Evolutionary conservation across 2,329 filamentous ascomycete species (phyloP).

Genomic region (Penicillium sp.): DNA sequence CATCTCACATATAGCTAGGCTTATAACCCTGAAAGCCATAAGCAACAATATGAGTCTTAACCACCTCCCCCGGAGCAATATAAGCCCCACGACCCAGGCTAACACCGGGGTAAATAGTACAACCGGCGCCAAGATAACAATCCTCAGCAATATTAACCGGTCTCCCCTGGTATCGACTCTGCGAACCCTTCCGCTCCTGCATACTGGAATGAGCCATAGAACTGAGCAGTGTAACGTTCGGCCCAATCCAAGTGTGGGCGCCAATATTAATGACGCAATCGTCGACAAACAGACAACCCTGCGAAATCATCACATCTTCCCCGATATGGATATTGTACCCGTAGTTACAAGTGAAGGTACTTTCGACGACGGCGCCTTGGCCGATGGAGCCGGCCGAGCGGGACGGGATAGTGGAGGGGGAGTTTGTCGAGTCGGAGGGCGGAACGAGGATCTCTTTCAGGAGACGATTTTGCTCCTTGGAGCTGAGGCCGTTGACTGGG

Average conservation of each 20-base stretch:
- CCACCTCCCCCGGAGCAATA: constrained; percentile 50
- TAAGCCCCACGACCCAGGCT: constrained; percentile 47
- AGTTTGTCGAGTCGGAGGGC: constrained; percentile 35
- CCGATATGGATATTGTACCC: constrained; percentile 93
- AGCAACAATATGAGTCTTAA: constrained; percentile 47
- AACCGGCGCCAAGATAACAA: constrained; percentile 67
- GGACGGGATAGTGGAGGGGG: constrained; percentile 59
- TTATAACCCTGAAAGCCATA: constrained; percentile 49
- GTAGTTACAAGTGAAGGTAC: constrained; percentile 91
- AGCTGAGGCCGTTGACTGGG: constrained; percentile 71
- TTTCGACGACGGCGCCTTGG: constrained; percentile 77
- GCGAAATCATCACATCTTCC: constrained; percentile 79
- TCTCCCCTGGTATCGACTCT: constrained; percentile 71
- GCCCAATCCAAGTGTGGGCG: constrained; percentile 69
- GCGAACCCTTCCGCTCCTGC: constrained; percentile 72
- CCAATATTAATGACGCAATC: constrained; percentile 83
- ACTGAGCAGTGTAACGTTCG: constrained; percentile 85
- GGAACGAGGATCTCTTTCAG: constrained; percentile 45
- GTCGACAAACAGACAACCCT: constrained; percentile 84
- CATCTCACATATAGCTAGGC: constrained; percentile 45
- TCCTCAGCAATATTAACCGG: constrained; percentile 76
- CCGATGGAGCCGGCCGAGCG: constrained; percentile 66
- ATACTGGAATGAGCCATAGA: constrained; percentile 74
- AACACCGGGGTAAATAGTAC: constrained; percentile 59
- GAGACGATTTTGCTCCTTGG: constrained; percentile 46